Base-by-base conservation (phyloP, 2,329 filamentous ascomycete genomes). In the Curvularia verruculosa region DNA sequence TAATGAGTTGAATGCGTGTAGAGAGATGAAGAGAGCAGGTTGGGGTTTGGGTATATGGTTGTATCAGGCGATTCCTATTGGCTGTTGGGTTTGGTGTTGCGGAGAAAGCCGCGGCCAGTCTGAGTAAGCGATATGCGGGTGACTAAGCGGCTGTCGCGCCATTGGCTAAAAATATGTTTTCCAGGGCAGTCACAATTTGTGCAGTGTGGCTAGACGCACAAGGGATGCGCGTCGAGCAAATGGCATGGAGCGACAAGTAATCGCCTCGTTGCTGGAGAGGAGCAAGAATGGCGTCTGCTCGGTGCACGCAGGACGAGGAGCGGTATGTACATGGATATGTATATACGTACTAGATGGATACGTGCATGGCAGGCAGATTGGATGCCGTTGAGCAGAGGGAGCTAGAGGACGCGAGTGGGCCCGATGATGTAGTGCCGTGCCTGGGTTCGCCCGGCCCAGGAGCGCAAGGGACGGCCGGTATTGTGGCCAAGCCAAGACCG, bases 381-480 rank as follows among this genome's bases (percentile, higher is more conserved):
- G 37, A 28, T 55, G 43, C 36, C 36, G 58, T 46, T 49, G 48
- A 31, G 41, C 40, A 47, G 37, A 51, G 49, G 47, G 54, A 46
- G 44, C 36, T 45, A 49, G 51, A 44, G 26, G 26, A 21, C 52
- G 36, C 34, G 45, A 21, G 59, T 55, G 59, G 59, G 52, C 51
- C 59, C 59, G 59, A 61, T 61, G 59, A 61, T 61, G 59, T 61
- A 50, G 59, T 48, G 37, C 56, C 39, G 52, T 39, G 56, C 48
- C 55, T 49, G 45, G 55, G 39, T 46, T 46, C 47, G 52, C 39
- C 41, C 49, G 29, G 54, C 49, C 54, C 40, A 50, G 37, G 21
- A 49, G 50, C 44, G 46, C 13, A 36, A 47, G 51, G 50, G 29
- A 59, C 52, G 58, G 54, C 47, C 49, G 50, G 50, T 48, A 46